Evolutionary conservation across 2,329 filamentous ascomycete species (phyloP), one percentile per base, ranked within the genome.

Genomic region (Talaromyces verruculosus): DNA sequence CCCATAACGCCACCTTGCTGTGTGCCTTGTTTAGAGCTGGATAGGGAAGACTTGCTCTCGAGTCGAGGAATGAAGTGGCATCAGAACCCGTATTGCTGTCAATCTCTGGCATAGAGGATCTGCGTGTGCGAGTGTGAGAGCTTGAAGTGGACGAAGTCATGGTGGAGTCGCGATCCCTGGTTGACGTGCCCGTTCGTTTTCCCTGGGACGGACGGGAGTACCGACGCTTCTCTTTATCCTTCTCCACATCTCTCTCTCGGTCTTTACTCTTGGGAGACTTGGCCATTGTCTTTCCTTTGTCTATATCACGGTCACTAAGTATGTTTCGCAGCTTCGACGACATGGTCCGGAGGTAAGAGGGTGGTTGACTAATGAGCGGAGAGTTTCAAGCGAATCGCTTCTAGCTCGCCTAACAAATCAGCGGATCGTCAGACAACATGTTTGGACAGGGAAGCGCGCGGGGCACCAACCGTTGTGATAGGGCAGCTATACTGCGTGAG

Each of bases 21-120:
- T 96, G 92, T 13, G 91, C 91, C 79, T 96, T 97, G 79, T 91
- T 95, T 78, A 96, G 92, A 11, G 85, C 84, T 1, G 93, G 92
- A 75, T 97, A 96, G 6, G 91, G 89, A 49, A 91, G 75, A 68
- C 84, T 85, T 33, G 78, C 73, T 68, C 79, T 81, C 58, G 80
- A 81, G 60, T 80, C 80, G 64, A 79, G 72, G 69, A 80, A 78
- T 22, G 77, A 79, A 66, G 75, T 75, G 58, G 76, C 72, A 55
- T 69, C 74, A 47, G 74, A 71, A 59, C 71, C 72, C 0, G 47
- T 30, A 37, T 61, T 64, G 43, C 67, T 68, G 28, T 67, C 67
- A 22, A 67, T 67, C 45, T 67, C 67, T 5, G 66, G 66, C 67
- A 68, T 68, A 19, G 67, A 68, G 35, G 65, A 67, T 30, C 67